These are phyloP conservation scores for Dryadomyces quercivorus DNA, from an alignment of 2,329 filamentous ascomycete genomes.

Conservation along the genomic window DNA sequence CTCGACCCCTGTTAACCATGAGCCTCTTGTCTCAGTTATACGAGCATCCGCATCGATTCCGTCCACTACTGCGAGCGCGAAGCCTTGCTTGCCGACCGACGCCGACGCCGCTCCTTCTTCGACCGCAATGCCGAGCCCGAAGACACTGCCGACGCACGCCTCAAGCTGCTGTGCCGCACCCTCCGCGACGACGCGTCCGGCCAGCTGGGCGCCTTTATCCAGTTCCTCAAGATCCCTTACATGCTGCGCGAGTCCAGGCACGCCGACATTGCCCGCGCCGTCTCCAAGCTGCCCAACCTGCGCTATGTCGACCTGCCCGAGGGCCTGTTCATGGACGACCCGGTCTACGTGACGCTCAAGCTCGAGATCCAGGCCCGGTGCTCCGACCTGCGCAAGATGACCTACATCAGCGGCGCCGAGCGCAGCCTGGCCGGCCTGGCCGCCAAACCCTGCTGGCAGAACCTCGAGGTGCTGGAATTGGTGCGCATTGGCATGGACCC, in stretches of 20 bases:
- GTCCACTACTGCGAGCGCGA: conserved; percentile 93
- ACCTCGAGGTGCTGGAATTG: conserved; percentile 63
- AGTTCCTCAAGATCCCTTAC: conserved; percentile 80
- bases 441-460: conserved; percentile 52
- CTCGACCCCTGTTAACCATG: no score
- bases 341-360: conserved; percentile 60
- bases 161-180: conserved; percentile 69
- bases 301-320: conserved; percentile 85
- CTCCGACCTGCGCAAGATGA: conserved; percentile 78
- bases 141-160: conserved; percentile 63
- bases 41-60: conserved; percentile 81
- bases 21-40: conserved; percentile 45
- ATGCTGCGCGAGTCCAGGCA: conserved; percentile 87
- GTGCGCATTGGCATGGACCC: conserved; percentile 58
- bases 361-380: conserved; percentile 78
- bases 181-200: conserved; percentile 62
- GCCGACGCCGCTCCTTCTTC: conserved; percentile 61
- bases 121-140: conserved; percentile 68
- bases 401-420: conserved; percentile 68
- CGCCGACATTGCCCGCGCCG: conserved; percentile 70
- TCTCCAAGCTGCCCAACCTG: conserved; percentile 74
- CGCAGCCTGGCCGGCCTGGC: conserved; percentile 60
- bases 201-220: conserved; percentile 55
- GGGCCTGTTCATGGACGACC: conserved; percentile 73
- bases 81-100: conserved; percentile 64